Evolutionary conservation across 768 basidiomycete species (phyloP), one percentile per base, ranked within the genome.

Genomic region (Naganishia vaughanmartiniae): DNA sequence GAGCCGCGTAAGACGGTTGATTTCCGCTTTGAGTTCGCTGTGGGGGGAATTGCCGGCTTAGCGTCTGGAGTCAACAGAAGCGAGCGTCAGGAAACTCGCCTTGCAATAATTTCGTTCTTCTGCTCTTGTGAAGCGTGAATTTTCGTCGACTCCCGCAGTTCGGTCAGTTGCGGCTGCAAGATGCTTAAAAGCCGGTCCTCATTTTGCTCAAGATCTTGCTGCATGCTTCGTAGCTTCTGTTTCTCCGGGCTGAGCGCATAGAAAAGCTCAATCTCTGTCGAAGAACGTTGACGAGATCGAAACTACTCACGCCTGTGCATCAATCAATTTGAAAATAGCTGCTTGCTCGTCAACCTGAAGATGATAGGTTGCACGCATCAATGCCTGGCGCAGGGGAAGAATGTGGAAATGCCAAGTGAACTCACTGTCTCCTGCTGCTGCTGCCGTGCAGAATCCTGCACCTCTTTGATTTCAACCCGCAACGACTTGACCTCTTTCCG

Each of bases 381-480:
- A n/a, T n/a, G 57, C n/a, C 26, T 2, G 14, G 34, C 48, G 46
- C 4, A 30, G 28, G 14, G 33, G 17, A 53, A 42, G 3, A 34
- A 39, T 19, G n/a, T 19, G 24, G 39, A 14, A n/a, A 54, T 10
- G 30, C 34, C 15, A 42, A 45, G 19, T 0, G 28, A n/a, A 76
- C 80, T 74, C 42, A 81, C 80, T 21, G 77, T 74, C 46, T 77
- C 77, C 36, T 79, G 77, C 26, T 73, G 65, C 48, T 81, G 78
- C 54, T 72, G 70, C 65, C 60, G 70, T 6, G 70, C 74, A 53
- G 58, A 68, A 45, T 79, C 77, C 39, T 73, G 70, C 14, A 66
- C 74, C 12, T 56, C 69, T 54, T 69, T 75, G 74, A 72, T 70
- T 69, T 76, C 74, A 31, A 72, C 76, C 54, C 70, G 48, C 7